Conservation (phyloP, 2,329 filamentous ascomycete genomes). For the Exophiala oligosperma region DNA sequence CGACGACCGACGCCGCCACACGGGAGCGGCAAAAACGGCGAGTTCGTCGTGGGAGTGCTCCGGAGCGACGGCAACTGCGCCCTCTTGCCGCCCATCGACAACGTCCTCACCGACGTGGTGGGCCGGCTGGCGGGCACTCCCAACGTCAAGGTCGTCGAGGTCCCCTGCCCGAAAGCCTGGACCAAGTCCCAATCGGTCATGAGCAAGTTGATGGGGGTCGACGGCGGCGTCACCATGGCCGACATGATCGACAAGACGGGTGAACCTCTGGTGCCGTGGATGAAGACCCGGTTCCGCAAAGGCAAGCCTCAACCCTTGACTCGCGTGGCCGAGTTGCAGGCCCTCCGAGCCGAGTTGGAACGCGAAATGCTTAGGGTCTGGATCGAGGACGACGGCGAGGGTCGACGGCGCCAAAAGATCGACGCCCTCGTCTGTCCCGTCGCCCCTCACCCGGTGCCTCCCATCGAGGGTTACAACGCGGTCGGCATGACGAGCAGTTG, state of each 20-base stretch:
- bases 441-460: constrained; percentile 63
- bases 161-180: constrained; percentile 55
- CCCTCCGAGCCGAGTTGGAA: constrained; percentile 53
- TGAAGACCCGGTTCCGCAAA: constrained; percentile 53
- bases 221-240: constrained; percentile 58
- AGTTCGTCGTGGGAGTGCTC: constrained; percentile 44
- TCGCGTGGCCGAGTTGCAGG: constrained; percentile 55
- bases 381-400: constrained; percentile 37
- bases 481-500: constrained; percentile 63
- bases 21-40: constrained; percentile 26
- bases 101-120: constrained; percentile 42
- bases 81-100: constrained; percentile 41
- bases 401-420: constrained; percentile 43
- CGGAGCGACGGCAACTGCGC: constrained; percentile 42
- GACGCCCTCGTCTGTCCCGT: constrained; percentile 65
- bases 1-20: constrained; percentile 11
- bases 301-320: constrained; percentile 49
- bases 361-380: constrained; percentile 59
- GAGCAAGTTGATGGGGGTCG: constrained; percentile 59
- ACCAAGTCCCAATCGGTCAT: constrained; percentile 57
- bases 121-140: constrained; percentile 32
- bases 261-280: constrained; percentile 62
- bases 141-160: constrained; percentile 59
- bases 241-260: constrained; percentile 56
- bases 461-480: constrained; percentile 63